phyloP scores from a whole-genome alignment of 148 eudicot species.

The Oxyria digyna region DNA sequence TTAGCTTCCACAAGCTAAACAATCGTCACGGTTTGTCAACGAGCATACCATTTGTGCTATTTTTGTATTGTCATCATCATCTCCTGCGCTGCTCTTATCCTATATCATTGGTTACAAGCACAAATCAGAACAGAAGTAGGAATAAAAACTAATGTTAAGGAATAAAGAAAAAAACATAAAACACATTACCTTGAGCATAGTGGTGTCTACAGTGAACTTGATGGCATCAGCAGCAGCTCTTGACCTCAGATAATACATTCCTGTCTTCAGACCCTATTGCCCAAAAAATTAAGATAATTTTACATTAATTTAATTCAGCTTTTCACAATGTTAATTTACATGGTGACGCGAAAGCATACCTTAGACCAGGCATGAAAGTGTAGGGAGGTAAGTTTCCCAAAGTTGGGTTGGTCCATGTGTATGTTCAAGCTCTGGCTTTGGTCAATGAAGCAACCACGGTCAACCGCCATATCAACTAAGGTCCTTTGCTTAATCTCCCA shows the following conservation, averaged over 20 bases:
- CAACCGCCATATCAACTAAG: slow-evolving; percentile 72
- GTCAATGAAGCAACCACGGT: slow-evolving; percentile 68
- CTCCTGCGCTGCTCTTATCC: slow-evolving; percentile 34
- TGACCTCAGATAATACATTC: slow-evolving; percentile 88
- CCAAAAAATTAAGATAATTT: no score
- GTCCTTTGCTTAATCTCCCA: slow-evolving; percentile 81
- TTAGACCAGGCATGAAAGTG: slow-evolving; percentile 71
- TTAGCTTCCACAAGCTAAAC: slow-evolving; percentile 86
- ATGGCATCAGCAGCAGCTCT: slow-evolving; percentile 98
- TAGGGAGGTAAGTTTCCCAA: slow-evolving; percentile 65
- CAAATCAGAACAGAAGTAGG: background rate
- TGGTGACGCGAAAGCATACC: slow-evolving; percentile 14
- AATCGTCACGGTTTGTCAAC: slow-evolving; percentile 68
- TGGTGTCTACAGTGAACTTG: slow-evolving; percentile 89
- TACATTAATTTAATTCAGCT: no score
- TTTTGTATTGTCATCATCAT: slow-evolving; percentile 42
- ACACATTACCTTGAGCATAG: slow-evolving; percentile 44
- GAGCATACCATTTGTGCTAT: slow-evolving; percentile 82
- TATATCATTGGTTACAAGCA: slow-evolving; percentile 15
- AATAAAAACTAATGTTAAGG: no score
- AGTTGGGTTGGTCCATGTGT: slow-evolving; percentile 73
- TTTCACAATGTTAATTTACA: background rate
- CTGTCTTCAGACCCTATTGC: slow-evolving; percentile 85
- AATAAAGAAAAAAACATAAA: background rate
- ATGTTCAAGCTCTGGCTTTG: slow-evolving; percentile 79